These are phyloP conservation scores for Microstegium vimineum DNA, from an alignment of 176 grass and related monocot species.

Conservation along the genomic window DNA sequence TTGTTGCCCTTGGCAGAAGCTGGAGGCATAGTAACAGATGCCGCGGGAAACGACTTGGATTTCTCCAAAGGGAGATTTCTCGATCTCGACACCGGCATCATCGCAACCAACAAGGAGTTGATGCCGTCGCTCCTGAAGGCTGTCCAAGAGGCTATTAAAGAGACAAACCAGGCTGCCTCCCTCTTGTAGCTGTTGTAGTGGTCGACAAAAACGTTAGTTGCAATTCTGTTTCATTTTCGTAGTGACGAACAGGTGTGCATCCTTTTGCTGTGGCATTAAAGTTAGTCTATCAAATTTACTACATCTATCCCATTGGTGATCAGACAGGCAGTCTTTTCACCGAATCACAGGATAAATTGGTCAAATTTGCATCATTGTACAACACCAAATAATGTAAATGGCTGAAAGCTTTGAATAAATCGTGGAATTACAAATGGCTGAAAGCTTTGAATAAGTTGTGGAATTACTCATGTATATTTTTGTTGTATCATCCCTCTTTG, in stretches of 20 bases:
- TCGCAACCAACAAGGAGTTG: conserved; percentile 70
- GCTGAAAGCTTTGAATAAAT: background rate
- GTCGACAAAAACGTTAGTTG: background rate
- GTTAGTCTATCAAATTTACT: background rate
- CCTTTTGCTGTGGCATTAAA: background rate
- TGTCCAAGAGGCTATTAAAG: conserved; percentile 64
- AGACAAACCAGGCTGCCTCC: conserved; percentile 54
- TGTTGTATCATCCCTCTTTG: background rate
- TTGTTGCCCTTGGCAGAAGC: conserved; percentile 60
- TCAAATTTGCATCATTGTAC: background rate
- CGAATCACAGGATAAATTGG: background rate
- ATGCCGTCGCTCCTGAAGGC: conserved; percentile 71
- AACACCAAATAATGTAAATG: background rate
- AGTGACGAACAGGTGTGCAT: background rate
- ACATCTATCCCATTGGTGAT: background rate
- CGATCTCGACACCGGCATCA: conserved; percentile 87
- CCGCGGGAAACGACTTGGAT: conserved; percentile 78
- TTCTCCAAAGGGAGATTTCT: conserved; percentile 89
- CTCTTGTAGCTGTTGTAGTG: conserved; percentile 38
- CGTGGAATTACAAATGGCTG: background rate
- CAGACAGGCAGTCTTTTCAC: background rate
- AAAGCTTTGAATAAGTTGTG: background rate
- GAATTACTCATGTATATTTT: background rate
- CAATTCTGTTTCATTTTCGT: background rate
- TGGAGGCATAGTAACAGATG: conserved; percentile 89